Evolutionary conservation across 306 rosid species (phyloP).

Genomic region (Corylus americana): DNA sequence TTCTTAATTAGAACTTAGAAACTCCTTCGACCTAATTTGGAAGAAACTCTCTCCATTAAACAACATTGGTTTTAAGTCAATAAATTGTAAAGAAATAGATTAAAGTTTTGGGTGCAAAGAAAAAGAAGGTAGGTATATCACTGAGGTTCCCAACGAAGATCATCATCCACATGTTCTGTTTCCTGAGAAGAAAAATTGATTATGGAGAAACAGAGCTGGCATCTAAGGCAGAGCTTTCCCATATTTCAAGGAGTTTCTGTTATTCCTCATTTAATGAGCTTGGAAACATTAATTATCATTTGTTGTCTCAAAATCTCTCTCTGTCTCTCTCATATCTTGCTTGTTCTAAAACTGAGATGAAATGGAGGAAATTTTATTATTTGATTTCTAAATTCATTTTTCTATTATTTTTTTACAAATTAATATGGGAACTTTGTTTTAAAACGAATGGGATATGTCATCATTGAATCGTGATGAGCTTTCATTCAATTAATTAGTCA

Average conservation of each 20-base stretch:
- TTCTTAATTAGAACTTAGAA: no score
- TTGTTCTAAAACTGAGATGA: no score
- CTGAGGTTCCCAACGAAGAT: slow-evolving; percentile 40
- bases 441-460: no score
- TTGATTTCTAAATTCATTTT: no score
- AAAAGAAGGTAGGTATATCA: slow-evolving; percentile 37
- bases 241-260: slow-evolving; percentile 42
- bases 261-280: slow-evolving; percentile 37
- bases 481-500: no score
- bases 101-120: slow-evolving; percentile 8
- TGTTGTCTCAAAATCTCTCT: neutral
- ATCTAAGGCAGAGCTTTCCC: slow-evolving; percentile 43
- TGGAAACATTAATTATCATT: slow-evolving; percentile 14
- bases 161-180: slow-evolving; percentile 39
- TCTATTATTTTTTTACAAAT: no score
- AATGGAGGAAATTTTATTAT: no score
- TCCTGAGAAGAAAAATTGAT: slow-evolving; percentile 18
- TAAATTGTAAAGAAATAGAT: neutral
- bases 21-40: no score
- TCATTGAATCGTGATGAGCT: no score
- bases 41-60: neutral
- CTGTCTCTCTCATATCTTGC: no score
- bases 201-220: slow-evolving; percentile 43
- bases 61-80: slow-evolving; percentile 7
- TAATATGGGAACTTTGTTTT: no score